Evolutionary conservation across 2,329 filamentous ascomycete genomes (phyloP).

Genomic region (Neofusicoccum kwambonambiense): DNA sequence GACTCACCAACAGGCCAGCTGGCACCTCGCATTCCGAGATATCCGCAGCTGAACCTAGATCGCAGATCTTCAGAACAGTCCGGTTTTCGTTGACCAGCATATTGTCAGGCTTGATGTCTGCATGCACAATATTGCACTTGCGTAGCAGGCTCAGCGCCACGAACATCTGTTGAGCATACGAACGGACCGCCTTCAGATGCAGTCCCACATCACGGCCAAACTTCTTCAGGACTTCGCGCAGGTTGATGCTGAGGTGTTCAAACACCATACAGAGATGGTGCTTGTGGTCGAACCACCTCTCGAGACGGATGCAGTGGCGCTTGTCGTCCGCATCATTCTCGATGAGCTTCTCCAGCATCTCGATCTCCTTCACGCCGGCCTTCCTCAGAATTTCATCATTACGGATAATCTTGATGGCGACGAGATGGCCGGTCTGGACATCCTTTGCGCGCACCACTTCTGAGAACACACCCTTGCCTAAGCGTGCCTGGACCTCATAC

Average conservation of each 20-base stretch:
- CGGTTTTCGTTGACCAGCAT: conserved; percentile 85
- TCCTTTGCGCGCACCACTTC: conserved; percentile 89
- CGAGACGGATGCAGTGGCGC: conserved; percentile 86
- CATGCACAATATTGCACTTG: conserved; percentile 90
- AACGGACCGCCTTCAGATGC: conserved; percentile 80
- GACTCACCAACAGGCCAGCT: conserved; percentile 83
- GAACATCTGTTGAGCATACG: conserved; percentile 94
- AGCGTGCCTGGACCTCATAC: conserved; percentile 82
- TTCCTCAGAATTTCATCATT: conserved; percentile 76
- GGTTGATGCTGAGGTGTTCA: conserved; percentile 87
- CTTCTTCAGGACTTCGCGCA: conserved; percentile 92
- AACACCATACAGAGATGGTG: conserved; percentile 96
- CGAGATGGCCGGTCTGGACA: conserved; percentile 62
- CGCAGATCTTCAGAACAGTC: conserved; percentile 88
- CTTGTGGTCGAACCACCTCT: conserved; percentile 89
- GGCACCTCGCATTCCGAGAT: conserved; percentile 84
- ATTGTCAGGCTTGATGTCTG: conserved; percentile 97
- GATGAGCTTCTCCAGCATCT: conserved; percentile 84
- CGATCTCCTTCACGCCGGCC: conserved; percentile 90
- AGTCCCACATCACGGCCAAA: conserved; percentile 94
- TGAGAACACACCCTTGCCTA: conserved; percentile 95
- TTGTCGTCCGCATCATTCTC: conserved; percentile 83
- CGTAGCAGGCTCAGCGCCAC: conserved; percentile 82
- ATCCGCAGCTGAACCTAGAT: conserved; percentile 93
- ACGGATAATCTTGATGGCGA: conserved; percentile 96